Evolutionary conservation across 2,329 filamentous ascomycete genomes (phyloP).

Genomic region (Fusarium globosum): DNA sequence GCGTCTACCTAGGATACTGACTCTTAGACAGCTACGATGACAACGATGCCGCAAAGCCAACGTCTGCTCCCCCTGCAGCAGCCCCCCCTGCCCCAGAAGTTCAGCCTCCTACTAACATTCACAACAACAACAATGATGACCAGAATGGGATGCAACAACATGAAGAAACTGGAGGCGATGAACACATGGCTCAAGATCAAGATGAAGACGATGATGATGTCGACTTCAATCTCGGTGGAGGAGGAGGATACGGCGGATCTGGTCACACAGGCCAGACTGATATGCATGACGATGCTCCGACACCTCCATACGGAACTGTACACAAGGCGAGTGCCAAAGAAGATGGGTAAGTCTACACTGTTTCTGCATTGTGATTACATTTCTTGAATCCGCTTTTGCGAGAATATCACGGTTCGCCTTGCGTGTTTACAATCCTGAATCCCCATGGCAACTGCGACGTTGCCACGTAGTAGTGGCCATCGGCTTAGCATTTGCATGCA

Average conservation of each 20-base stretch:
- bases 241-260: conserved; percentile 46
- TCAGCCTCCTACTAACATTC: conserved; percentile 41
- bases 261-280: conserved; percentile 45
- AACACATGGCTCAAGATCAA: conserved; percentile 58
- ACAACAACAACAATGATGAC: conserved; percentile 41
- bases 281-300: conserved; percentile 47
- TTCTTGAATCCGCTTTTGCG: conserved; percentile 14
- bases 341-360: conserved; percentile 55
- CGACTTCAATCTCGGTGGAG: conserved; percentile 67
- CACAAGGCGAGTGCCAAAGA: conserved; percentile 73
- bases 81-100: conserved; percentile 42
- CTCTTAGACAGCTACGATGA: conserved; percentile 70
- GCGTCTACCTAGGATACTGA: conserved; percentile 5
- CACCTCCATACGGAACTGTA: conserved; percentile 52
- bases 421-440: conserved; percentile 29
- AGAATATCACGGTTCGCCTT: conserved; percentile 18
- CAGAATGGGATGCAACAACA: conserved; percentile 37
- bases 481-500: conserved; percentile 34
- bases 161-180: conserved; percentile 48
- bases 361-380: conserved; percentile 42
- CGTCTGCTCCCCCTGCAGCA: conserved; percentile 47
- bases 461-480: conserved; percentile 37
- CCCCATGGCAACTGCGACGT: conserved; percentile 33
- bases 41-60: conserved; percentile 61
- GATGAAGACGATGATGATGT: conserved; percentile 68